Conservation (phyloP, 768 basidiomycete species). For the Favolaschia claudopus region DNA sequence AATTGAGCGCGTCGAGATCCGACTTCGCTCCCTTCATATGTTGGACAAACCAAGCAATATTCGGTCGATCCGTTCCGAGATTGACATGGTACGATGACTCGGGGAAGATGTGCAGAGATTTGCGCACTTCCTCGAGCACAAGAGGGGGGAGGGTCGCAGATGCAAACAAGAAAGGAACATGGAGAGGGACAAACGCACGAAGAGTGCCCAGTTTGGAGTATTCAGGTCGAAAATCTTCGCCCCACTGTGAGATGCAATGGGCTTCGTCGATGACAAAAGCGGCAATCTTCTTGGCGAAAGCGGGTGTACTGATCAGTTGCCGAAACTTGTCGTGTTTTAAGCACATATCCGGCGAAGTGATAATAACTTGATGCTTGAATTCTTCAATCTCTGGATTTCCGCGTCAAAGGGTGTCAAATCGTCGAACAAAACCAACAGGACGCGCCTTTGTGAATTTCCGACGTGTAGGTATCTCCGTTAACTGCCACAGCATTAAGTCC, state of each 20-base stretch:
- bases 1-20: constrained; percentile 33
- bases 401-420: background rate
- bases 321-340: constrained; percentile 15
- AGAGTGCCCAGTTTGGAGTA: constrained; percentile 28
- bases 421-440: background rate
- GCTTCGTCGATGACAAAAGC: constrained; percentile 36
- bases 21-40: too few species aligned
- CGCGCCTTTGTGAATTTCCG: background rate
- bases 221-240: constrained; percentile 25
- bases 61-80: background rate
- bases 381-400: constrained; percentile 2
- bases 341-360: constrained; percentile 32
- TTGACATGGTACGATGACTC: background rate
- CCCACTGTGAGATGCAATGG: constrained; percentile 35
- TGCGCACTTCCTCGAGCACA: background rate
- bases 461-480: constrained; percentile 24
- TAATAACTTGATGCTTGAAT: constrained; percentile 20
- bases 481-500: constrained; percentile 20
- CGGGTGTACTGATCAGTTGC: constrained; percentile 10
- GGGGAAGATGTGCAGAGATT: background rate
- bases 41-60: constrained; percentile 33
- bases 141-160: constrained; percentile 18
- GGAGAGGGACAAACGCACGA: too few species aligned
- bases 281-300: constrained; percentile 4
- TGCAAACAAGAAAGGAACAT: too few species aligned